Evolutionary conservation across 2,329 filamentous ascomycete species (phyloP), one percentile per base, ranked within the genome.

Genomic region (Trichoderma atrobrunneum): DNA sequence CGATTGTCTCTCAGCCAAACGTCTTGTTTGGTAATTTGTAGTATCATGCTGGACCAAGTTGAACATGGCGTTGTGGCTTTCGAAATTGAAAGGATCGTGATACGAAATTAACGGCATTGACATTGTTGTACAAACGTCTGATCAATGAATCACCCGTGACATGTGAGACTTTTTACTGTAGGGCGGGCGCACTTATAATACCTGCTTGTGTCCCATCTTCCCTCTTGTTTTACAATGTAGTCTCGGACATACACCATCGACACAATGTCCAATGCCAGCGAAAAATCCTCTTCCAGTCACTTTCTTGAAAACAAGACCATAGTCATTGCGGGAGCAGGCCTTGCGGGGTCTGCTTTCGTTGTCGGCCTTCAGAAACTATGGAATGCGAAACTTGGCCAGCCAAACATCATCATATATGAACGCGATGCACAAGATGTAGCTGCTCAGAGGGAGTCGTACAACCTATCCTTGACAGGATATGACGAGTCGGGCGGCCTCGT

Each of bases 311-410:
- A 78, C 24, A 82, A 82, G 75, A 80, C 76, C 57, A 82, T 83
- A 61, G 75, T 83, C 18, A 75, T 84, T 32, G 77, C 80, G 16
- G 82, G 83, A 39, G 81, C 78, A 28, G 83, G 83, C 18, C 79
- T 84, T 24, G 80, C 80, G 11, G 81, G 83, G 12, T 79, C 82
- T 32, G 74, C 81, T 3, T 84, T 84, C 72, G 78, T 78, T 43
- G 74, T 79, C 65, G 78, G 81, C 24, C 76, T 84, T 24, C 77
- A 77, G 69, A 81, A 81, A 66, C 76, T 78, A 16, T 84, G 82
- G 80, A 72, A 77, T 28, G 61, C 76, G 3, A 73, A 73, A 5
- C 63, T 76, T n/a, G 63, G 72, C 18, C 75, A 75, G 3, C 82
- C 81, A 26, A 74, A 74, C 16, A 73, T 84, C 36, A 74, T 77